A percentile compares a stretch with the other conserved stretches of the same genome.
phyloP scores from a whole-genome alignment of 176 grass and related monocot genomes.

The Canna indica region DNA sequence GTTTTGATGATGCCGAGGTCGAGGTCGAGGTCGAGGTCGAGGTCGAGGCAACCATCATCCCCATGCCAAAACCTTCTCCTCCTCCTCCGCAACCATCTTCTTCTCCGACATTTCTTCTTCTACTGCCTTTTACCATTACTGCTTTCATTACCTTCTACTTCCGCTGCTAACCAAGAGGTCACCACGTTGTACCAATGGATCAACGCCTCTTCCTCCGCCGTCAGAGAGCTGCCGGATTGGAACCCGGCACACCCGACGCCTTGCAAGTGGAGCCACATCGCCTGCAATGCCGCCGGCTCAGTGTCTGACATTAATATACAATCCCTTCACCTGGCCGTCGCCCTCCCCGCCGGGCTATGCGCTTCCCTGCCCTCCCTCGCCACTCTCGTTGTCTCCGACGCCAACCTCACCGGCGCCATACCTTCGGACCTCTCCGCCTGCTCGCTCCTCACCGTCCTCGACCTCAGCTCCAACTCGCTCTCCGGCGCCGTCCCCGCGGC shows the following conservation, averaged over 20 bases:
- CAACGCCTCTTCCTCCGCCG: constrained; percentile 21
- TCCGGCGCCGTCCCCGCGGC: constrained; percentile 47
- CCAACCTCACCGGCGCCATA: constrained; percentile 63
- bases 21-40: constrained; percentile 39
- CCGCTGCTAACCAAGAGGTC: constrained; percentile 29
- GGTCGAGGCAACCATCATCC: constrained; percentile 16
- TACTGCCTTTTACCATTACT: not conserved
- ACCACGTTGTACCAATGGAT: constrained; percentile 63
- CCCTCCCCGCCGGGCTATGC: constrained; percentile 37
- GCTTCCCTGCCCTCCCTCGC: constrained; percentile 27
- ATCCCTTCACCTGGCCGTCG: constrained; percentile 52
- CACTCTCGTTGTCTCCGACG: constrained; percentile 45
- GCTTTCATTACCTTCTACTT: not conserved
- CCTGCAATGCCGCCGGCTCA: constrained; percentile 16
- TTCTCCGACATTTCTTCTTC: constrained; percentile 2
- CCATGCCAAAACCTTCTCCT: constrained; percentile 19
- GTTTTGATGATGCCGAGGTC: constrained; percentile 58
- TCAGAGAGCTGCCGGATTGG: constrained; percentile 48
- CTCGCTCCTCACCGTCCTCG: constrained; percentile 48
- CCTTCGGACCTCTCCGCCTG: constrained; percentile 45
- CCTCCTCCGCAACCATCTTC: constrained; percentile 22
- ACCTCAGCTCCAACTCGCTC: constrained; percentile 65
- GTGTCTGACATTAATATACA: constrained; percentile 47
- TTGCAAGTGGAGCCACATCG: constrained; percentile 77
- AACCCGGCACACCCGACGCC: constrained; percentile 34